Conservation (phyloP, 176 grass and related monocot genomes). For the Lolium multiflorum region DNA sequence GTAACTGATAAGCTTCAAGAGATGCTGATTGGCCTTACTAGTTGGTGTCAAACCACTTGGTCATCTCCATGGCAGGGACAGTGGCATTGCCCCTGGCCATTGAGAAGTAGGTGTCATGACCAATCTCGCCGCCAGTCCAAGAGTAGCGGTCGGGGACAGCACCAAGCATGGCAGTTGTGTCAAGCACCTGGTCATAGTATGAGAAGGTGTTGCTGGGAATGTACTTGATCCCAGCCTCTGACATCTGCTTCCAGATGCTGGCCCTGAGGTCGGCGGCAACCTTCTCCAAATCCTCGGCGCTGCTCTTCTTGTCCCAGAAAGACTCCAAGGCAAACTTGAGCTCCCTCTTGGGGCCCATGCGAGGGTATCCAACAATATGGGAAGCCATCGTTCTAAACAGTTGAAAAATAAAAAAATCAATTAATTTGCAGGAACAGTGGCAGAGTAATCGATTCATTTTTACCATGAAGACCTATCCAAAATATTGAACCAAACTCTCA, state of each 20-base stretch:
- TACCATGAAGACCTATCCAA: background rate
- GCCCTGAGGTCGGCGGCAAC: slow-evolving; percentile 72
- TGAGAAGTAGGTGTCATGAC: slow-evolving; percentile 85
- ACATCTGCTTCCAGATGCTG: slow-evolving; percentile 98
- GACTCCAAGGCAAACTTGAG: slow-evolving; percentile 97
- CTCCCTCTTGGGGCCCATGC: slow-evolving; percentile 99
- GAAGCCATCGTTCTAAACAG: slow-evolving; percentile 81
- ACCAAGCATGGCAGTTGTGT: slow-evolving; percentile 93
- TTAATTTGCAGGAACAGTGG: slow-evolving; percentile 14
- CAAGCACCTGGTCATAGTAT: slow-evolving; percentile 95
- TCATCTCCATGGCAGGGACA: slow-evolving; percentile 99
- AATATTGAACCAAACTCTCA: background rate
- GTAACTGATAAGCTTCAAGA: slow-evolving; percentile 22
- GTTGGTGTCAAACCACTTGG: slow-evolving; percentile 99
- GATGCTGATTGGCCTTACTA: slow-evolving; percentile 70
- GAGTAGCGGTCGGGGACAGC: slow-evolving; percentile 89
- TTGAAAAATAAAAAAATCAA: background rate
- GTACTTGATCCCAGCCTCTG: slow-evolving; percentile 80
- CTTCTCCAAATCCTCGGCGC: slow-evolving; percentile 87
- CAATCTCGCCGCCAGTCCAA: slow-evolving; percentile 86
- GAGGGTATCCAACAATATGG: slow-evolving; percentile 95
- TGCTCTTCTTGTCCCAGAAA: slow-evolving; percentile 96
- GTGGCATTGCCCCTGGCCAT: slow-evolving; percentile 93
- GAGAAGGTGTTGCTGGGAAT: slow-evolving; percentile 99
- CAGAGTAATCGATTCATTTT: background rate